A percentile compares a stretch with the other conserved stretches of the same genome.
Conservation (phyloP, 2,329 filamentous ascomycete species). For the Colletotrichum noveboracense region DNA sequence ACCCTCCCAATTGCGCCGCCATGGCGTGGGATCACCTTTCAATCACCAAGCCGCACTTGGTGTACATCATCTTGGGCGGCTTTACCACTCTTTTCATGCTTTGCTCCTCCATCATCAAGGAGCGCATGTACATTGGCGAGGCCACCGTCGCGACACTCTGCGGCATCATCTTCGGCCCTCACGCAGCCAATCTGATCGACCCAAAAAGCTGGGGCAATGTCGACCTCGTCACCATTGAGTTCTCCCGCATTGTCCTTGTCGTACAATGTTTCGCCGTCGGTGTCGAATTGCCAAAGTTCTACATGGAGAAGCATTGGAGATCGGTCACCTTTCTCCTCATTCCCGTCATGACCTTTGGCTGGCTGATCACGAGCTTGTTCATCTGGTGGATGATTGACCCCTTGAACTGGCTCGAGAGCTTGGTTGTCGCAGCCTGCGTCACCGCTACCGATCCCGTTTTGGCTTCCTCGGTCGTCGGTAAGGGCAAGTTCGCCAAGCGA, state of each 20-base stretch:
- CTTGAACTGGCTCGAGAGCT: conserved; percentile 87
- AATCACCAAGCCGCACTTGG: conserved; percentile 94
- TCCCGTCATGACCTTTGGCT: conserved; percentile 97
- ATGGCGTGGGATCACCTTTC: conserved; percentile 84
- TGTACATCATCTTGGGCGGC: conserved; percentile 96
- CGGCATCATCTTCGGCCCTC: conserved; percentile 87
- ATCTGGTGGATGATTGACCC: conserved; percentile 88
- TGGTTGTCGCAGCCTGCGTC: conserved; percentile 89
- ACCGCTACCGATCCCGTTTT: conserved; percentile 97
- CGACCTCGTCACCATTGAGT: conserved; percentile 87
- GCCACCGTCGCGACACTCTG: conserved; percentile 91
- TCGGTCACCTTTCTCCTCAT: conserved; percentile 88
- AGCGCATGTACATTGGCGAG: conserved; percentile 97
- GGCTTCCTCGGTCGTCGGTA: conserved; percentile 96
- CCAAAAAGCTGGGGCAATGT: conserved; percentile 79
- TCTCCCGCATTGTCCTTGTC: conserved; percentile 87
- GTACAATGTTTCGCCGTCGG: conserved; percentile 93
- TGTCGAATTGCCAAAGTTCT: conserved; percentile 88
- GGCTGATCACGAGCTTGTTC: conserved; percentile 90
- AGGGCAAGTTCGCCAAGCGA: conserved; percentile 97
- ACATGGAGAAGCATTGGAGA: conserved; percentile 98
- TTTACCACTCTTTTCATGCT: conserved; percentile 99
- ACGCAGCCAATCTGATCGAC: conserved; percentile 82
- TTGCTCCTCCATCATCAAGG: conserved; percentile 97
- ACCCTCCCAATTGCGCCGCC: conserved; percentile 23